Evolutionary conservation across 78 protist species (phyloP).

Genomic region (Guillardia theta): DNA sequence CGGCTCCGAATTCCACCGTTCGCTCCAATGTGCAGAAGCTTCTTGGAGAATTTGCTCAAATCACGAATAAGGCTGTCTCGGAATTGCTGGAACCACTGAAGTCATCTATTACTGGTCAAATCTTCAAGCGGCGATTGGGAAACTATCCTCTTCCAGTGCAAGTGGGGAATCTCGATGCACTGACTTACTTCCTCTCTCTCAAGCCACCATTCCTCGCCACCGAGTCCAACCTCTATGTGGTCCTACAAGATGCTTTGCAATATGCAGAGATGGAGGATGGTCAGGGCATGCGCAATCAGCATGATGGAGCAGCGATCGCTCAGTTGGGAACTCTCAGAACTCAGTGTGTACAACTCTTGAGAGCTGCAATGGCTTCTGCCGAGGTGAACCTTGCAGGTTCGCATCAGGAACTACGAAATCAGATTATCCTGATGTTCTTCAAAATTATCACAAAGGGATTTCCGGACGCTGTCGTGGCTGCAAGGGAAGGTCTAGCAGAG

Average conservation of each 20-base stretch:
- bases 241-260: not conserved
- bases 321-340: slow-evolving; percentile 15
- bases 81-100: slow-evolving; percentile 32
- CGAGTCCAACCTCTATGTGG: not conserved
- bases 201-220: slow-evolving; percentile 27
- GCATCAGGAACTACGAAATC: slow-evolving; percentile 53
- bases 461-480: slow-evolving; percentile 63
- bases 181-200: slow-evolving; percentile 35
- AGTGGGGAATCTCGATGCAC: slow-evolving; percentile 46
- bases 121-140: slow-evolving; percentile 22
- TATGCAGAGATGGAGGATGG: slow-evolving; percentile 20
- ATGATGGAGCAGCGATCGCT: not conserved
- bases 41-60: not conserved
- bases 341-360: slow-evolving; percentile 13
- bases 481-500: slow-evolving; percentile 46
- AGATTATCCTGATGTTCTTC: slow-evolving; percentile 65
- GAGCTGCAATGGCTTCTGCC: not conserved
- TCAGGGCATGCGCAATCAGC: not conserved
- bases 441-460: slow-evolving; percentile 47
- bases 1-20: not conserved
- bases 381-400: not conserved
- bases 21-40: slow-evolving; percentile 38
- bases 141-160: slow-evolving; percentile 24
- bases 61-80: not conserved
- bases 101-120: not conserved